Conservation (phyloP, 2,329 filamentous ascomycete species). For the Mariannaea elegans region DNA sequence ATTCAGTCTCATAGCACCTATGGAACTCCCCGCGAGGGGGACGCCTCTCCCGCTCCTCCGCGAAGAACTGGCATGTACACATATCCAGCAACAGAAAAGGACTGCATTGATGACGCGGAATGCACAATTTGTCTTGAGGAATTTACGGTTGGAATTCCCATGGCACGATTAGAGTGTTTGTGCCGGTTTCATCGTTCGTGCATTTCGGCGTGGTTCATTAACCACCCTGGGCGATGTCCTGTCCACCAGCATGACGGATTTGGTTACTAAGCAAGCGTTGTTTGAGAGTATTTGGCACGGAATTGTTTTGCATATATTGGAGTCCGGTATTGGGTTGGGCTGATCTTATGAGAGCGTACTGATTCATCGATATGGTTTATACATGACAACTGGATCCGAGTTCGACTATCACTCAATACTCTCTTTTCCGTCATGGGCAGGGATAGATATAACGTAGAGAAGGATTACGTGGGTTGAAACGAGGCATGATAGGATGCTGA, state of each 20-base stretch:
- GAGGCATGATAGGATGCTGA: not conserved
- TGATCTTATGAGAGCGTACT: constrained; percentile 24
- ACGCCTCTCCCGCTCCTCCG: constrained; percentile 43
- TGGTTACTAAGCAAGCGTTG: constrained; percentile 52
- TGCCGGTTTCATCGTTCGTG: constrained; percentile 71
- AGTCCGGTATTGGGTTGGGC: not conserved
- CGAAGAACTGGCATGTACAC: constrained; percentile 69
- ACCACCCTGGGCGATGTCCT: constrained; percentile 70
- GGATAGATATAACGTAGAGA: constrained; percentile 8
- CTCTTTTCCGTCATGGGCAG: constrained; percentile 22
- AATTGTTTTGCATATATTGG: constrained; percentile 17
- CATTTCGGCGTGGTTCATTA: constrained; percentile 70
- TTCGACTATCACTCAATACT: constrained; percentile 26
- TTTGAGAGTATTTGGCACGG: constrained; percentile 33
- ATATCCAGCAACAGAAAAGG: constrained; percentile 72
- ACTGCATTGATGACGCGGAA: constrained; percentile 73
- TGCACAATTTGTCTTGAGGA: constrained; percentile 75
- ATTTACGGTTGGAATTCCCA: constrained; percentile 67
- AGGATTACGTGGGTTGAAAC: not conserved
- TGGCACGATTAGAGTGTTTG: constrained; percentile 73
- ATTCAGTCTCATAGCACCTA: constrained; percentile 65
- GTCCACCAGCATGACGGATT: constrained; percentile 72
- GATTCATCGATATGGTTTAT: constrained; percentile 8
- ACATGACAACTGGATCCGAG: constrained; percentile 28
- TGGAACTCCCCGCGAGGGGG: constrained; percentile 43